Base-by-base conservation (phyloP, 2,329 filamentous ascomycete genomes). In the Claviceps africana region DNA sequence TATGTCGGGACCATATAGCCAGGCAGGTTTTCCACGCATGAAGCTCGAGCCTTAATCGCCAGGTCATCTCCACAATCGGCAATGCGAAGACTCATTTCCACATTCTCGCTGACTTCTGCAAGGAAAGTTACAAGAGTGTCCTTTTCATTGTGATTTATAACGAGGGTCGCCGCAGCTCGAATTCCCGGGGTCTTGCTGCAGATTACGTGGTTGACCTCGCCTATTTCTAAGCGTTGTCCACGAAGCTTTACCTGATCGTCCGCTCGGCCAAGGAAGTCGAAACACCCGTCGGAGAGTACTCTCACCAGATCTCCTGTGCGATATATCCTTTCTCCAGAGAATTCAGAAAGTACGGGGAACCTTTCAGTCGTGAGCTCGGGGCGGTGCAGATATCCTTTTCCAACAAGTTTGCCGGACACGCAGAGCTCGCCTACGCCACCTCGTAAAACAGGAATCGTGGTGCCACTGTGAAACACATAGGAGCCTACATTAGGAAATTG, bases 181-280 rank as follows among this genome's bases (percentile, higher is more conserved):
- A 93, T 68, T 1, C 70, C 70, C 0, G 65, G 56, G 0, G 79
- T 73, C 0, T 78, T 77, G 21, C 77, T 72, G 47, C 81, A 82
- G 59, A 95, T 88, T 9, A 85, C 79, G 48, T 90, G 83, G 59
- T 95, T 93, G 65, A 96, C 95, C 69, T 97, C 90, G 1, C 85
- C 86, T 55, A 95, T 85, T 61, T 97, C 91, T 1, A 97, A 75
- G 15, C 90, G 77, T 64, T 96, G 90, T 0, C 90, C 90, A 11
- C 91, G 81, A 3, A 96, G 75, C 64, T 97, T 97, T 56, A 95
- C 83, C 66, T 97, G 90, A 52, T 95, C 88, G 62, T 97, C 91
- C 6, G 85, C 85, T 15, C 91, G 80, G 2, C 91, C 90, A 2
- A 94, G 73, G 62, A 96, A 96, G 52, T 91, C 85, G 57, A 95